Base-by-base conservation (phyloP, 345 rosid species). In the Boechera stricta region DNA sequence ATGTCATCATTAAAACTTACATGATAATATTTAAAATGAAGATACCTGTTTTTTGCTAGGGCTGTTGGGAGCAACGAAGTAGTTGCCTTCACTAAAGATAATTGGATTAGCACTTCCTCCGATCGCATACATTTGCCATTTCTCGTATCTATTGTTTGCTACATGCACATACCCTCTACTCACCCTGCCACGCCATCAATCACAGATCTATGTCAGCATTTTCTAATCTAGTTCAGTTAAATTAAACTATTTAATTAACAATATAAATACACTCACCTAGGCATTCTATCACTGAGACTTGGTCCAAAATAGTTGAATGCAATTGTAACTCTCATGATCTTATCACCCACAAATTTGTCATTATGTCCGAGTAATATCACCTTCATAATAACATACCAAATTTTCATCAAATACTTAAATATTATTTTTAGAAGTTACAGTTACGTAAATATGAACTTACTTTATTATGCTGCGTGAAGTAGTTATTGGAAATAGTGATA, bases 81-180 rank as follows among this genome's bases (percentile, higher is more conserved):
- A 81, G 86, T 91, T 90, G 5, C 92, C 97, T 82, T 93, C 92
- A 36, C 98, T 91, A 66, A 83, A 85, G 69, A 91, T 91, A 66
- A 90, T 90, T 32, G 98, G 98, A 72, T 86, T 56, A 15, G 94
- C 92, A 76, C 97, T 91, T 36, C 97, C 98, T 49, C 97, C 97
- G 2, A 93, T 87, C 33, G 96, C 91, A 76, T 91, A 93, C 94
- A 88, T 78, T 72, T 60, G 68, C 98, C 98, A 93, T 52, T 87
- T 86, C 13, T 91, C 90, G 64, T 93, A 91, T 31, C 82, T 86
- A 65, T 90, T 93, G 89, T 93, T 93, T 33, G 90, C 97, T 61
- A 90, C 92, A 72, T 93, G 98, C 36, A 89, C 91, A 39, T 89
- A 93, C 13, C 98, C 96, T 2, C 80, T 6, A 69, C 93, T 82